Conservation (phyloP, 805 yeast genomes). For the Saccharomycopsis sp. region DNA sequence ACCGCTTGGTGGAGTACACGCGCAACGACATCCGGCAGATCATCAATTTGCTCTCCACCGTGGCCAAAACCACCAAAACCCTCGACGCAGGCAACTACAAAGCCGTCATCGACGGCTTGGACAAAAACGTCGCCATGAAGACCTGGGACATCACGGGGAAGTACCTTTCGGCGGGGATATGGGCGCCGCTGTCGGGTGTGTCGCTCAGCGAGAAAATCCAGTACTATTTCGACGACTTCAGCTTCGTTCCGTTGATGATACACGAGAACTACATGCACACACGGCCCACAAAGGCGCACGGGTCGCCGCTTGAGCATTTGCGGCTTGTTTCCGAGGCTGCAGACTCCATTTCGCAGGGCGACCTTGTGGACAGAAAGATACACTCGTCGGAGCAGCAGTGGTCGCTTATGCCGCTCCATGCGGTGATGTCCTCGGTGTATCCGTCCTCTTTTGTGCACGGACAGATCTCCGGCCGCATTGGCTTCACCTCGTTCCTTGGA, state of each 20-base stretch:
- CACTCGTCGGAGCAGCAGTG: slow-evolving; percentile 91
- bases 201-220: slow-evolving; percentile 77
- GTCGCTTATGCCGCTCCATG: slow-evolving; percentile 90
- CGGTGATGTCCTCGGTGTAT: slow-evolving; percentile 71
- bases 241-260: slow-evolving; percentile 90
- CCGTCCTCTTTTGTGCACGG: slow-evolving; percentile 79
- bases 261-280: slow-evolving; percentile 85
- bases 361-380: slow-evolving; percentile 71
- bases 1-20: slow-evolving; percentile 77
- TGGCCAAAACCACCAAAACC: slow-evolving; percentile 60
- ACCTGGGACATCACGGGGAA: slow-evolving; percentile 85
- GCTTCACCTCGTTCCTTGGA: slow-evolving; percentile 84
- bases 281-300: slow-evolving; percentile 42
- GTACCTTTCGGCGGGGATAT: slow-evolving; percentile 54
- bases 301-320: slow-evolving; percentile 46
- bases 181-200: slow-evolving; percentile 44
- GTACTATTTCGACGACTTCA: slow-evolving; percentile 88
- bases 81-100: slow-evolving; percentile 61
- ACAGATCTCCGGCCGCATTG: slow-evolving; percentile 55
- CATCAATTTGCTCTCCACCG: slow-evolving; percentile 81
- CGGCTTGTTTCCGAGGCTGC: slow-evolving; percentile 71
- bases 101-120: slow-evolving; percentile 65
- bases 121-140: slow-evolving; percentile 81
- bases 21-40: slow-evolving; percentile 92
- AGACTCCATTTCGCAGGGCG: slow-evolving; percentile 79